phyloP scores from a whole-genome alignment of 2,329 filamentous ascomycete genomes.

The Verticillium albo-atrum region DNA sequence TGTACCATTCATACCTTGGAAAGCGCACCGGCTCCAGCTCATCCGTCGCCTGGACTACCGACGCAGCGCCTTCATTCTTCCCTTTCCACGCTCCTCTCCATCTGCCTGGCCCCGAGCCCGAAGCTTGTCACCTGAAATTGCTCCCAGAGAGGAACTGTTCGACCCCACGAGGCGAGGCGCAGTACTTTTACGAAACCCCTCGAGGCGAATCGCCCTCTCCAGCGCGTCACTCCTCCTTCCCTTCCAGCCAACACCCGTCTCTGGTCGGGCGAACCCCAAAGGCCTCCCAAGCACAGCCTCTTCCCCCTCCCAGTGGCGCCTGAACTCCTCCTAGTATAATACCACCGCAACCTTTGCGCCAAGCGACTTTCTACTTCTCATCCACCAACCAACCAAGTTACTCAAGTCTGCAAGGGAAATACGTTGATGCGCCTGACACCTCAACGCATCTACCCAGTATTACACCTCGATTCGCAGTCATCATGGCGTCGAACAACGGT shows the following conservation, averaged over 20 bases:
- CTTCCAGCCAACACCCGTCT: not conserved
- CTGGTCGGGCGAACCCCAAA: not conserved
- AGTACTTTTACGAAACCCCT: not conserved
- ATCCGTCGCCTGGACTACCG: not conserved
- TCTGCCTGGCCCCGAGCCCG: not conserved
- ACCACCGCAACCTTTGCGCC: not conserved
- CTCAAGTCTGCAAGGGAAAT: not conserved
- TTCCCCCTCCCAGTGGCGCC: not conserved
- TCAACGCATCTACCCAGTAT: not conserved
- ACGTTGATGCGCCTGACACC: not conserved
- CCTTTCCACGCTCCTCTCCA: not conserved
- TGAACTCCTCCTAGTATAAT: not conserved
- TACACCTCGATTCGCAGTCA: not conserved
- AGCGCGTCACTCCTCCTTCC: not conserved
- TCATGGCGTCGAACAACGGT: slow-evolving; percentile 1
- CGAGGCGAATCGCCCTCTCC: not conserved
- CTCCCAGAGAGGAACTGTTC: not conserved
- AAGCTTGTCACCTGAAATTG: not conserved
- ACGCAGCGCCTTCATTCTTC: not conserved
- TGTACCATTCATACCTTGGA: not conserved
- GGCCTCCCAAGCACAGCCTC: not conserved
- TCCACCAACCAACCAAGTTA: not conserved
- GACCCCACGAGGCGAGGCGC: not conserved
- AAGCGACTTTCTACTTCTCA: not conserved
- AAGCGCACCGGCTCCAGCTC: not conserved